These are phyloP conservation scores for Pestalotiopsis sp. DNA, from an alignment of 2,329 filamentous ascomycete genomes.

Conservation along the genomic window DNA sequence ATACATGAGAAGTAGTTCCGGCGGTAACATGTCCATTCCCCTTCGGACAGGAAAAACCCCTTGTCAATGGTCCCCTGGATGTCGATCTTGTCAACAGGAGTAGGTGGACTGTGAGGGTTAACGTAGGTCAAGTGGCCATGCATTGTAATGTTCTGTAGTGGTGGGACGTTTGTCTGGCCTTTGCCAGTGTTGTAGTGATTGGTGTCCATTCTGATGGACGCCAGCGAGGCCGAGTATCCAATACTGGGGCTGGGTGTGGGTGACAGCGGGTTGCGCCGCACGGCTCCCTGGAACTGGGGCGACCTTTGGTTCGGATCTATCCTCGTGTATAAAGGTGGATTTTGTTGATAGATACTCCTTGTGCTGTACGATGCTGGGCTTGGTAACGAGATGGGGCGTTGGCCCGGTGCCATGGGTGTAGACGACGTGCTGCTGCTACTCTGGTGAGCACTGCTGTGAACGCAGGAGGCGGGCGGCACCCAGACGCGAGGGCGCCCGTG, in stretches of 20 bases:
- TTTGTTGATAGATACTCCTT: slow-evolving; percentile 56
- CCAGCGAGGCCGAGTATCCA: slow-evolving; percentile 40
- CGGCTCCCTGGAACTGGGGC: slow-evolving; percentile 48
- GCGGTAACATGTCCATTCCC: slow-evolving; percentile 90
- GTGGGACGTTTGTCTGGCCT: slow-evolving; percentile 51
- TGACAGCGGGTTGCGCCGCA: slow-evolving; percentile 56
- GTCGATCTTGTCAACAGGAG: slow-evolving; percentile 63
- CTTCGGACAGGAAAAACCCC: slow-evolving; percentile 80
- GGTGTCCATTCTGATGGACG: slow-evolving; percentile 51
- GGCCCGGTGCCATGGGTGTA: slow-evolving; percentile 61
- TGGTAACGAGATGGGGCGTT: slow-evolving; percentile 54
- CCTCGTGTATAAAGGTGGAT: slow-evolving; percentile 52
- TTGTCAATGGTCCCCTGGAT: slow-evolving; percentile 85
- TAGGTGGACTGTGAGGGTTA: slow-evolving; percentile 41
- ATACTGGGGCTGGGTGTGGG: slow-evolving; percentile 53
- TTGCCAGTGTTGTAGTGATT: slow-evolving; percentile 41
- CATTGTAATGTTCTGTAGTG: slow-evolving; percentile 51
- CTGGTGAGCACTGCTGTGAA: slow-evolving; percentile 35
- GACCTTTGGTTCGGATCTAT: slow-evolving; percentile 55
- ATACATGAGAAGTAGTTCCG: slow-evolving; percentile 89
- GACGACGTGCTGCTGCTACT: slow-evolving; percentile 49
- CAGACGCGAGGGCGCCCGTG: neutral
- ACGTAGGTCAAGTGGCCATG: slow-evolving; percentile 65
- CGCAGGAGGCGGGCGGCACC: slow-evolving; percentile 17
- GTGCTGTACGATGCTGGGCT: slow-evolving; percentile 47